These are phyloP conservation scores for Annulohypoxylon maeteangense DNA, from an alignment of 495 filamentous ascomycete species.

Conservation along the genomic window DNA sequence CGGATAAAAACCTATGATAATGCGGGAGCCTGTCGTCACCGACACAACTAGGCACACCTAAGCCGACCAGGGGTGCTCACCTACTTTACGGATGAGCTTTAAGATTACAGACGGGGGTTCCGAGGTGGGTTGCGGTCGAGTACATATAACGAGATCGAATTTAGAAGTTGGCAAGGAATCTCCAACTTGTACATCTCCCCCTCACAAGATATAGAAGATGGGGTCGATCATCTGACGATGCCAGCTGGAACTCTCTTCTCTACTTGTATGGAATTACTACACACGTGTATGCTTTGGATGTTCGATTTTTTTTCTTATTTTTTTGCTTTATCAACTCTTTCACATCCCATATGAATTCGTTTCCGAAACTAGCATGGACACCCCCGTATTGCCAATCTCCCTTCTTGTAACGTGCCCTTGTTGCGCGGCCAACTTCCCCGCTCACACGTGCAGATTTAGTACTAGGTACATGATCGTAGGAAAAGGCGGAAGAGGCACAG, in stretches of 20 bases:
- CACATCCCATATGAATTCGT: constrained; percentile 13
- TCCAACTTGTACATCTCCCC: constrained; percentile 20
- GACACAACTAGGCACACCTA: constrained; percentile 29
- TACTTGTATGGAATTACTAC: background rate
- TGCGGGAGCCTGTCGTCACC: constrained; percentile 33
- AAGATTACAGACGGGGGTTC: constrained; percentile 29
- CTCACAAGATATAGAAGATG: constrained; percentile 17
- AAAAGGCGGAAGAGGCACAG: constrained; percentile 22
- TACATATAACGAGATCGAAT: constrained; percentile 29
- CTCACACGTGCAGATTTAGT: constrained; percentile 30
- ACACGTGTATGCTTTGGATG: constrained; percentile 8
- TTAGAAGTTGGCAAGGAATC: constrained; percentile 28
- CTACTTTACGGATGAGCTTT: constrained; percentile 34
- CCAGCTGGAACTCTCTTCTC: constrained; percentile 4
- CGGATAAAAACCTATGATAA: constrained; percentile 40
- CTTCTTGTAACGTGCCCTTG: constrained; percentile 41
- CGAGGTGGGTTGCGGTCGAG: constrained; percentile 12
- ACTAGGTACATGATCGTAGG: constrained; percentile 7
- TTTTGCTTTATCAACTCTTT: constrained; percentile 7
- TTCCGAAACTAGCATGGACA: constrained; percentile 33
- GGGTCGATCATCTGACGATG: constrained; percentile 19
- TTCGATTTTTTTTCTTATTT: constrained; percentile 14
- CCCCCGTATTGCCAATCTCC: constrained; percentile 39
- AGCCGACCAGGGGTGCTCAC: constrained; percentile 35
- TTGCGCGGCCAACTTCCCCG: constrained; percentile 28